Base-by-base conservation (phyloP, 2,329 filamentous ascomycete species). In the Mariannaea sp. region DNA sequence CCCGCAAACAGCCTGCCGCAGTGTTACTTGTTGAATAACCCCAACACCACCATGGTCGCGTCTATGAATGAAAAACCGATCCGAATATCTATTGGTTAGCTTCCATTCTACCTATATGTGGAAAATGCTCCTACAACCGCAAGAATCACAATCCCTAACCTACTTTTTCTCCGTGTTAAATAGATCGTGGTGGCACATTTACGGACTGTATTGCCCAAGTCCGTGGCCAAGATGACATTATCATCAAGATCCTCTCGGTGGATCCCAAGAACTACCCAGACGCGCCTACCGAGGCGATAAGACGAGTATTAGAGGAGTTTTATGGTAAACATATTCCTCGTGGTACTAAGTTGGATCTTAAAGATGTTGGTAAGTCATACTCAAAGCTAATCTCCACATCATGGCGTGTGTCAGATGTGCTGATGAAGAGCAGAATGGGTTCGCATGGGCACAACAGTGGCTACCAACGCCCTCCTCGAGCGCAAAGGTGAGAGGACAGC, bases 381-480 rank as follows among this genome's bases (percentile, higher is more conserved):
- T 10, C 5, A 89, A 95, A 70, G 94, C 90, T 1, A 82, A 85
- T 16, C 75, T 32, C 13, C 9, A 5, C 85, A 65, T 93, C 95
- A n/a, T n/a, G n/a, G n/a, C n/a, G n/a, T n/a, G n/a, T n/a, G n/a
- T n/a, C n/a, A n/a, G n/a, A n/a, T n/a, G n/a, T n/a, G n/a, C n/a
- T n/a, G n/a, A n/a, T n/a, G n/a, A n/a, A n/a, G n/a, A n/a, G n/a
- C 62, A 53, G 89, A 93, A 64, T 91, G 88, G 55, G 96, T 96
- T 70, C 86, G 92, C 41, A 96, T 96, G 91, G 92, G 92, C 35
- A 97, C 92, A 2, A 97, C 92, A 0, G 91, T 96, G 7, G 92
- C 92, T 6, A 96, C 92, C 0, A 96, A 96, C 70, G 92, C 92
- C 0, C 75, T 96, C 49, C 79, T 97, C 2, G 92, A 96, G 71